Base-by-base conservation (phyloP, 140 eudicot genomes). In the Senecio squalidus region DNA sequence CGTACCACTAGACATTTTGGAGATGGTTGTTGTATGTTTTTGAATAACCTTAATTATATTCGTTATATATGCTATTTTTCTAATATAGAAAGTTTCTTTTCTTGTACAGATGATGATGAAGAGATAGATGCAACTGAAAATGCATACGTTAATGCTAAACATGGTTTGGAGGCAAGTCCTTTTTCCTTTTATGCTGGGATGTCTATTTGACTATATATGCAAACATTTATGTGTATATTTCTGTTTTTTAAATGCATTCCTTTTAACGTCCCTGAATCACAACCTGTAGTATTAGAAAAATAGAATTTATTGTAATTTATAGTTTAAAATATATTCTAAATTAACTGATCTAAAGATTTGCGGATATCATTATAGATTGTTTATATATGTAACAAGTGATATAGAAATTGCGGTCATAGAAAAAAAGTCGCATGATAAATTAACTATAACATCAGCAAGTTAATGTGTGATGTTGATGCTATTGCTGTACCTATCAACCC, bases 81-180 rank as follows among this genome's bases (percentile, higher is more conserved):
- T 58, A 31, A 33, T 27, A 5, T 27, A 58, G 14, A 4, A 46
- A 11, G 9, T 41, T 21, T 7, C 23, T 60, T 74, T 68, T 26
- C 10, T 45, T 66, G 51, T 24, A 47, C 75, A 76, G 87, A 58
- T 64, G 86, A 68, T 64, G 38, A 56, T 44, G 14, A 24, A 34
- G 79, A 48, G 16, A n/a, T 66, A n/a, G 82, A 76, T 33, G 67
- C 52, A 30, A 55, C 20, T 53, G 66, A 49, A 55, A 60, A 59
- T 73, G 58, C 69, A 16, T 25, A 8, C 7, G 39, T 5, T 58
- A 78, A 70, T 55, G 77, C 44, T 51, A 53, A 49, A 39, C 49
- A 61, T 53, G 57, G 66, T 63, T 45, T 31, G 17, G 72, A 75
- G 78, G 92, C 70, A 71, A 71, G 86, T 56, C 66, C 46, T 23